phyloP scores from a whole-genome alignment of 768 basidiomycete genomes.

The Neoboletus magnificus region DNA sequence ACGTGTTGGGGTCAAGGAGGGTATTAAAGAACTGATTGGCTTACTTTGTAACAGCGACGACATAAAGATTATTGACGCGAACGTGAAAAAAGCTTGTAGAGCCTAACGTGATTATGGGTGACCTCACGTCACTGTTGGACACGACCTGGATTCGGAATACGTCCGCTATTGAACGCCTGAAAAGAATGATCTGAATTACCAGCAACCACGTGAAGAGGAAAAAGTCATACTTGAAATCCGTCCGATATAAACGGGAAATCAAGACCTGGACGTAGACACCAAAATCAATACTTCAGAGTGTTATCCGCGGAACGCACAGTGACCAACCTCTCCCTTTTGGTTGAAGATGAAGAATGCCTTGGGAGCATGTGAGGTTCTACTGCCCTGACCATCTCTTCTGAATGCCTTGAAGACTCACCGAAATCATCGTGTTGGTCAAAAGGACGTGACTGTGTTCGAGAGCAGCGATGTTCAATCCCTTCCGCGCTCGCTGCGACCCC shows the following conservation, averaged over 20 bases:
- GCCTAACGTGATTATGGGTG: constrained; percentile 95
- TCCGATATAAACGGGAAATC: constrained; percentile 92
- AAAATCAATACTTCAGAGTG: not conserved
- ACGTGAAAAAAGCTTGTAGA: constrained; percentile 99
- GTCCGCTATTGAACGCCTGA: constrained; percentile 91
- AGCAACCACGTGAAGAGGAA: not conserved
- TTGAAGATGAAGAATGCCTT: constrained; percentile 99
- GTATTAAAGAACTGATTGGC: constrained; percentile 19
- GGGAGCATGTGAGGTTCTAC: constrained; percentile 2
- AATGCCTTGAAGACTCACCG: constrained; percentile 33
- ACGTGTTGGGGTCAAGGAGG: not conserved
- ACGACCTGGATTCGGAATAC: constrained; percentile 99
- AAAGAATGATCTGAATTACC: constrained; percentile 2
- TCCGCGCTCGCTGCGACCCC: not conserved
- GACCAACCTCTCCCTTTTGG: constrained; percentile 92
- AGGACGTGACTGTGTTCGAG: constrained; percentile 2
- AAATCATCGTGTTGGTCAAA: constrained; percentile 39
- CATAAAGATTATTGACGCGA: constrained; percentile 89
- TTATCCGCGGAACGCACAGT: not conserved
- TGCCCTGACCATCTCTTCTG: not conserved
- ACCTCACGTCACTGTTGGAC: constrained; percentile 93
- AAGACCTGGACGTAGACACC: constrained; percentile 58
- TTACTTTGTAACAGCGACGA: constrained; percentile 94
- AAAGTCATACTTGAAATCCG: constrained; percentile 86
- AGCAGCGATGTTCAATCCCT: not conserved